These are phyloP conservation scores for Clonostachys rhizophaga DNA, from an alignment of 2,329 filamentous ascomycete genomes.

Conservation along the genomic window DNA sequence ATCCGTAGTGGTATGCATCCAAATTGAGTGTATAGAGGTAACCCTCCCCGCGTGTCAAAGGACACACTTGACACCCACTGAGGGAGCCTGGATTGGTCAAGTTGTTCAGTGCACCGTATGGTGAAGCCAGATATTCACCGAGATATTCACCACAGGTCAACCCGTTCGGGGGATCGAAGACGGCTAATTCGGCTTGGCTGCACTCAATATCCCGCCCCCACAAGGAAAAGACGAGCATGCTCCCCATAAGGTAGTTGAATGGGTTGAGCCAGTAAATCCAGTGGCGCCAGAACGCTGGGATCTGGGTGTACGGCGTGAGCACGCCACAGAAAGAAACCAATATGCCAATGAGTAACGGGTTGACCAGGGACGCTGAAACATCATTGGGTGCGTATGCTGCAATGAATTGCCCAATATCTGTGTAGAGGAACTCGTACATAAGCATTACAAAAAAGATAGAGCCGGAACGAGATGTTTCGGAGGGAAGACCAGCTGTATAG, in stretches of 20 bases:
- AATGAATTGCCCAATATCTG: conserved; percentile 58
- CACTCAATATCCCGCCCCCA: conserved; percentile 44
- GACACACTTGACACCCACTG: conserved; percentile 53
- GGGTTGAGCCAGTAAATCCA: conserved; percentile 59
- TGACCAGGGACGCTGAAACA: conserved; percentile 53
- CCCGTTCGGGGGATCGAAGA: conserved; percentile 42
- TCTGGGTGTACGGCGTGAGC: conserved; percentile 58
- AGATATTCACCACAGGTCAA: conserved; percentile 57
- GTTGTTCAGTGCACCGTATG: conserved; percentile 39
- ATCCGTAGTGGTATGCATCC: conserved; percentile 56
- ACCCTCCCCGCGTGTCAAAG: conserved; percentile 53
- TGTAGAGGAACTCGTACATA: conserved; percentile 56
- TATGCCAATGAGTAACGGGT: conserved; percentile 49
- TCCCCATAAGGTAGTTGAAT: conserved; percentile 57
- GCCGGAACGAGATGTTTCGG: conserved; percentile 37
- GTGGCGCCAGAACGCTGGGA: conserved; percentile 63
- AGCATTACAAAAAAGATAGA: conserved; percentile 49
- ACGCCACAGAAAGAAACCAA: conserved; percentile 72
- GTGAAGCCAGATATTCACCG: conserved; percentile 36
- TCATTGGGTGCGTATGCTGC: conserved; percentile 58
- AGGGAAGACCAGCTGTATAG: conserved; percentile 48
- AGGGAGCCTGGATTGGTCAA: conserved; percentile 57
- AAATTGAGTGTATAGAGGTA: conserved; percentile 58
- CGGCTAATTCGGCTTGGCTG: conserved; percentile 40
- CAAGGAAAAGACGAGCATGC: conserved; percentile 45